Base-by-base conservation (phyloP, 1,139 yeast species). In the Kodamaea alishanica region DNA sequence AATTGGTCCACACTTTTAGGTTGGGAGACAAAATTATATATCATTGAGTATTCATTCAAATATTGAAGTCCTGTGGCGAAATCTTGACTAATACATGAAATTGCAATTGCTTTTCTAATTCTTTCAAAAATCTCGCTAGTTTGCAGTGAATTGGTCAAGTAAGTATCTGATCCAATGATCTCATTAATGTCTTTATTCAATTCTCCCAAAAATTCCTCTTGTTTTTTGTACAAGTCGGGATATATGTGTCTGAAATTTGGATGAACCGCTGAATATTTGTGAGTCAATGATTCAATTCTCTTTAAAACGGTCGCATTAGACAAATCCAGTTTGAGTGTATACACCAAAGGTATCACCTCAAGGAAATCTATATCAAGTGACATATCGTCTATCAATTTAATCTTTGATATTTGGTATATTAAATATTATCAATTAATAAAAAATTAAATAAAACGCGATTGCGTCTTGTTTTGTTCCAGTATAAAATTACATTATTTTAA, bases 21-120 rank as follows among this genome's bases (percentile, higher is more conserved):
- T 30, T 60, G 65, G 4, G 55, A 52, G 22, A 52, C 39, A 40
- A 64, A 60, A 33, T 51, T 60, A 10, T 52, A 57, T 20, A 52
- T 39, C 8, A 56, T 42, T 8, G 51, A 39, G 34, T 49, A 52
- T 27, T 51, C 50, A 35, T 50, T 52, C 20, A 62, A 39, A 25
- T 49, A 44, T 23, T 46, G 48, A 8, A 49, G 37, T 2, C 61
- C 61, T 29, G 44, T 49, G 22, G 52, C 50, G 42, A 52, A 61
- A 26, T 55, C 54, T 3, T 52, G 54, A 26, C 45, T 47, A 8
- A 61, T 45, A 12, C 57, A 43, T 30, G 48, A 38, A 8, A 40
- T 35, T 24, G 35, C 35, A 24, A 49, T 45, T 9, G 45, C 46
- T 4, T 32, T 24, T 6, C 33, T 35, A 30, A 49, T 33, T 15